Base-by-base conservation (phyloP, 2,329 filamentous ascomycete genomes). In the Pseudocercospora vitis region DNA sequence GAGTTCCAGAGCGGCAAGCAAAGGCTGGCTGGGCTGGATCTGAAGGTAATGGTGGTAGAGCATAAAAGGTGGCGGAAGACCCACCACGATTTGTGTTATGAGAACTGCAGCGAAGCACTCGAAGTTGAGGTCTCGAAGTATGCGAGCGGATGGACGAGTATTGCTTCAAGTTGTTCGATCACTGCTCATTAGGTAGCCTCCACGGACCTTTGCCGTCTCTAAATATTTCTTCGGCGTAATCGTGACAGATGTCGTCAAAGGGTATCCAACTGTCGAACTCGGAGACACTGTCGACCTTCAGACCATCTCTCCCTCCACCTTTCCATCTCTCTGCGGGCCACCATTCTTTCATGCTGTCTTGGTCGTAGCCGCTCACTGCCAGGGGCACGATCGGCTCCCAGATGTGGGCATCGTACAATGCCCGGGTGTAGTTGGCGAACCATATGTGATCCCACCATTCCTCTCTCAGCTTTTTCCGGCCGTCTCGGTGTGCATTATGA, bases 231-330 rank as follows among this genome's bases (percentile, higher is more conserved):
- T 72, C 68, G 48, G 76, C 73, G 52, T 69, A 73, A 1, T 69
- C 70, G 21, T 67, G 64, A 57, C 77, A 80, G 3, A 78, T 66
- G 14, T 76, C 72, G 6, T 68, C 67, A 57, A 75, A 76, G 2
- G 66, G 64, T 31, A 77, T 56, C 76, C 76, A 79, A 68, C 67
- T 12, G 64, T 69, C 24, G 31, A 71, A 72, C 0, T 72, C 31
- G 23, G 44, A 74, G 74, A 72, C 62, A 7, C 76, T 74, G 1
- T 75, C 74, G 23, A 67, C 69, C 2, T 74, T 70, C 58, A 62
- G 76, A 68, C 72, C 75, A 73, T 53, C 76, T 75, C 76, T 77
- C 7, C 74, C 66, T 3, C 77, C 78, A 1, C 77, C 76, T 39
- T 69, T 73, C 7, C 76, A 71, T 58, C 62, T 77, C 71, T 74